Percentiles rank a stretch among this genome's conserved stretches.
These are phyloP conservation scores for Aciculosporium take DNA, from an alignment of 2,329 filamentous ascomycete species.

Conservation along the genomic window DNA sequence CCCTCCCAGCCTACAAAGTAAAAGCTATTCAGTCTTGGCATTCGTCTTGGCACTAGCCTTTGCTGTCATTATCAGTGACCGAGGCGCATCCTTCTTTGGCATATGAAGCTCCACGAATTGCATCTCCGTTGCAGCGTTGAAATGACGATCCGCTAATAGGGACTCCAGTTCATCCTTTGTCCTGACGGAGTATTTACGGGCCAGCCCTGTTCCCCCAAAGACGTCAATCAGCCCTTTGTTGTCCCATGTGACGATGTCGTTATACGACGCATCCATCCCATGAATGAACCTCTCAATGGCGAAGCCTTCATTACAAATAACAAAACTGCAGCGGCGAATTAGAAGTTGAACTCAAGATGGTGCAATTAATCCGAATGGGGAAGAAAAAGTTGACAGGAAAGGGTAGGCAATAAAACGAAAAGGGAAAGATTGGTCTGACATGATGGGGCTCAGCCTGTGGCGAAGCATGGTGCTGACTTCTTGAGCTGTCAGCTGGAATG, in stretches of 20 bases:
- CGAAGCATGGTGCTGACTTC: conserved; percentile 75
- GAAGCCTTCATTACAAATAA: conserved; percentile 79
- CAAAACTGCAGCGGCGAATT: conserved; percentile 37
- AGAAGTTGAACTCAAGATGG: background rate
- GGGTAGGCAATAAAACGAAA: background rate
- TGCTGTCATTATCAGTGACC: conserved; percentile 53
- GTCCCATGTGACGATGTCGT: conserved; percentile 66
- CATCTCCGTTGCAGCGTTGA: conserved; percentile 40
- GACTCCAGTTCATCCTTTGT: conserved; percentile 54
- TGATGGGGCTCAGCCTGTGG: conserved; percentile 58
- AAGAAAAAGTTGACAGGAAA: background rate
- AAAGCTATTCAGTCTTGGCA: conserved; percentile 24
- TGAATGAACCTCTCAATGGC: conserved; percentile 85
- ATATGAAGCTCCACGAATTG: conserved; percentile 75
- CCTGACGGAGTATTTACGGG: conserved; percentile 51
- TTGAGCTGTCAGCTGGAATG: conserved; percentile 71
- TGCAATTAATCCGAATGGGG: background rate
- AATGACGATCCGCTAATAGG: conserved; percentile 49
- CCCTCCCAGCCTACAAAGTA: no score
- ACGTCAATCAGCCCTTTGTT: conserved; percentile 53
- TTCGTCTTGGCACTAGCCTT: conserved; percentile 58
- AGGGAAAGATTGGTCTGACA: conserved; percentile 32
- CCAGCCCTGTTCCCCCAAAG: conserved; percentile 50
- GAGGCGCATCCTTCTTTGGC: conserved; percentile 64
- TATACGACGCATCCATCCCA: conserved; percentile 65